Evolutionary conservation across 1,284 basidiomycete species (phyloP).

Genomic region (Sporisorium scitamineum): DNA sequence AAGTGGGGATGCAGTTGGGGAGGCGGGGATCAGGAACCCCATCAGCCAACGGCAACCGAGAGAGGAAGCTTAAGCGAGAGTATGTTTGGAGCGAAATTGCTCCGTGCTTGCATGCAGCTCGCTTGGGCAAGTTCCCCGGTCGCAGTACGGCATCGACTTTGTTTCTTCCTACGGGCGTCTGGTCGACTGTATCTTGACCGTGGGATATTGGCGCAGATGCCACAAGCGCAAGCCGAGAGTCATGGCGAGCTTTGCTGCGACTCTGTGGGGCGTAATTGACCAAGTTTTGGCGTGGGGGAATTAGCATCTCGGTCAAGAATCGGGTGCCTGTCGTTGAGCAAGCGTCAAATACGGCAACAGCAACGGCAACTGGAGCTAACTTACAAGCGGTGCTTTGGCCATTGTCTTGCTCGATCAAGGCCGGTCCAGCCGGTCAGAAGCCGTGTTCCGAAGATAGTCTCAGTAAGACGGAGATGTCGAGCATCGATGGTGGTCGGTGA

Average conservation of each 20-base stretch:
- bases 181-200: no score
- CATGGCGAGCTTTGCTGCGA: background rate
- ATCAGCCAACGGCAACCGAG: background rate
- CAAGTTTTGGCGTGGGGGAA: background rate
- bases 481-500: background rate
- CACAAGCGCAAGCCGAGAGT: no score
- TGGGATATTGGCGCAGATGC: no score
- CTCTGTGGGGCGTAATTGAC: background rate
- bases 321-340: constrained; percentile 25
- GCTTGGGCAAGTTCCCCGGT: constrained; percentile 1
- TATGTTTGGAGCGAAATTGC: constrained; percentile 31
- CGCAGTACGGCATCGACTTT: no score
- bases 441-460: background rate
- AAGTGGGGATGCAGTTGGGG: background rate
- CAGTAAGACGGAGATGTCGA: background rate
- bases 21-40: background rate
- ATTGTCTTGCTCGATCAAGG: background rate
- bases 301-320: constrained; percentile 17
- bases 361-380: no score
- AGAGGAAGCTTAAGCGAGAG: constrained; percentile 41
- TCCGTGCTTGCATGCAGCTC: constrained; percentile 50
- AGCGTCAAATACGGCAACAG: background rate
- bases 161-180: no score
- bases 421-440: background rate
- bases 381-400: no score